Evolutionary conservation across 768 basidiomycete genomes (phyloP), one percentile per base, ranked within the genome.

Genomic region (Leccinellum luteum): DNA sequence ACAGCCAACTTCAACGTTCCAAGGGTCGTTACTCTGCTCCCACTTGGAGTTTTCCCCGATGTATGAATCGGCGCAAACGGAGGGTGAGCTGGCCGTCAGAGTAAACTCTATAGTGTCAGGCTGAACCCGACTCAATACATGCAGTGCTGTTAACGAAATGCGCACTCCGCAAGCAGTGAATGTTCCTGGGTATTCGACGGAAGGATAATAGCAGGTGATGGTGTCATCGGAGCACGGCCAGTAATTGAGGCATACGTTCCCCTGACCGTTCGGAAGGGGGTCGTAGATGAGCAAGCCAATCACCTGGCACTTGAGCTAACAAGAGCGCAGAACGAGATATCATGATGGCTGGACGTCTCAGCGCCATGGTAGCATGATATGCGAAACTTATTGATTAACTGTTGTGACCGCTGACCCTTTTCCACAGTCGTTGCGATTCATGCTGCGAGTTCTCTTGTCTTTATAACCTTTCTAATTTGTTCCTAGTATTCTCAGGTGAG

Each of bases 171-270:
- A 60, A 12, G 56, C 51, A 4, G 43, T 60, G 55, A 58, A 54
- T 6, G 57, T 60, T 8, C 59, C 57, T 9, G 57, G 57, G 23
- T 60, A 52, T 31, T 60, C 52, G 41, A 60, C 59, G 3, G 52
- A 60, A 12, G 57, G 57, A n/a, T 60, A 59, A 34, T 59, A 60
- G 13, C 59, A 59, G 10, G 57, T 59, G 30, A 60, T 50, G 31
- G 48, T 32, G n/a, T 43, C 17, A 30, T 23, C 59, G 3, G 57
- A 54, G 30, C 57, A 60, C 6, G 52, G 59, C 57, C 57, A 59
- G 27, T 59, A 54, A 19, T 60, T 54, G 27, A 59, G 59, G 12
- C 57, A 53, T 35, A 48, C 57, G 15, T 59, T 44, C 3, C 57
- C 59, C 23, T 51, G 28, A n/a, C 28, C 28, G 23, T 51, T 49